Evolutionary conservation across 2,329 filamentous ascomycete genomes (phyloP).

Genomic region (Sclerotiophoma versabilis): DNA sequence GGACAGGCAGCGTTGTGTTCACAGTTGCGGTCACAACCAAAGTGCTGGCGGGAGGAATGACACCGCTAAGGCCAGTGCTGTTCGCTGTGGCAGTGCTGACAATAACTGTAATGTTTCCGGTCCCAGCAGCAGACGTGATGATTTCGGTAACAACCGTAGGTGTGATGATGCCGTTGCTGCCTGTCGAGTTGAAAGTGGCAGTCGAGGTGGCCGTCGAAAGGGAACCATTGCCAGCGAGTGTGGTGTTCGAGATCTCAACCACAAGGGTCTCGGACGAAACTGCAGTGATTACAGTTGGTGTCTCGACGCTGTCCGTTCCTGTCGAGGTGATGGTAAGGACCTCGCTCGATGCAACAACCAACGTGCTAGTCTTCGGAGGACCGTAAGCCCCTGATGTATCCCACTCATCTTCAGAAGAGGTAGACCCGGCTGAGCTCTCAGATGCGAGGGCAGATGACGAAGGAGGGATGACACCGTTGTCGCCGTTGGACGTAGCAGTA

Average conservation of each 20-base stretch:
- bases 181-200: conserved; percentile 12
- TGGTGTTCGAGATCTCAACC: conserved; percentile 13
- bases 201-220: conserved; percentile 2
- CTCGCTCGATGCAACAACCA: conserved; percentile 11
- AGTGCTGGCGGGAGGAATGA: conserved; percentile 18
- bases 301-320: conserved; percentile 17
- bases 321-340: conserved; percentile 20
- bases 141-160: conserved; percentile 12
- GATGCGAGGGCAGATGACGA: conserved; percentile 1
- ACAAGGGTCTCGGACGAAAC: conserved; percentile 9
- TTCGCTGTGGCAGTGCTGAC: conserved; percentile 9
- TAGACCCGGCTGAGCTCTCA: neutral
- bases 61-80: conserved; percentile 15
- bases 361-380: conserved; percentile 9
- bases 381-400: conserved; percentile 2
- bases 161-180: conserved; percentile 11
- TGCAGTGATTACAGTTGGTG: conserved; percentile 9
- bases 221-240: conserved; percentile 7
- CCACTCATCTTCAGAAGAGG: conserved; percentile 1
- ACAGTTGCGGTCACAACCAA: neutral
- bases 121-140: conserved; percentile 7
- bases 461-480: conserved; percentile 16
- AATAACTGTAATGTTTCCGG: conserved; percentile 6
- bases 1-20: conserved; percentile 3
- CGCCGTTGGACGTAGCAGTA: conserved; percentile 19